phyloP scores from a whole-genome alignment of 2,329 filamentous ascomycete species.

The Colletotrichum brevisporum region DNA sequence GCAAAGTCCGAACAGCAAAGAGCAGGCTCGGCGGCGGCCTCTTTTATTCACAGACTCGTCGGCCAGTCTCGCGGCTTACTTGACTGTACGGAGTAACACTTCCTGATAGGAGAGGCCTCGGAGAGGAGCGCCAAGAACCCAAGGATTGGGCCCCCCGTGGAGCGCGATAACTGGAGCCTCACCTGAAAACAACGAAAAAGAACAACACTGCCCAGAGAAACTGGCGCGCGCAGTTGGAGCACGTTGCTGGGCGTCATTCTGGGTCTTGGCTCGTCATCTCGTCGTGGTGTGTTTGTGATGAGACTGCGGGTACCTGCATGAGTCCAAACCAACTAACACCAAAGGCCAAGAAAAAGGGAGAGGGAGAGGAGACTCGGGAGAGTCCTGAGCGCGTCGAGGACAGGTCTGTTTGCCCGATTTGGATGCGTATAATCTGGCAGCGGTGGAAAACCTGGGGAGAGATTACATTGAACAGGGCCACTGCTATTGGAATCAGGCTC shows the following conservation, averaged over 20 bases:
- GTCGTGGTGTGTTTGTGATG: conserved; percentile 15
- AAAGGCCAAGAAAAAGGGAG: not conserved
- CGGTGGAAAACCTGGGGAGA: too few species aligned
- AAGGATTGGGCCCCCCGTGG: not conserved
- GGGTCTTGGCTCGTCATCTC: not conserved
- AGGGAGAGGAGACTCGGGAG: too few species aligned
- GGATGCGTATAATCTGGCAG: too few species aligned
- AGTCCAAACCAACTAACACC: conserved; percentile 1
- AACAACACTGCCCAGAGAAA: not conserved
- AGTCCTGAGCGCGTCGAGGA: not conserved
- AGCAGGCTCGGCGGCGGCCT: not conserved
- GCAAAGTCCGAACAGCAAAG: accelerated
- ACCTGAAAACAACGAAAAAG: conserved; percentile 6
- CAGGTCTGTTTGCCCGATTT: not conserved
- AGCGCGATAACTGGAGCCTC: conserved; percentile 15
- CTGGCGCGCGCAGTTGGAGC: not conserved
- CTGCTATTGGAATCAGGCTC: too few species aligned
- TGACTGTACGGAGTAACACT: too few species aligned
- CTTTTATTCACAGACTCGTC: not conserved
- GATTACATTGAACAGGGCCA: too few species aligned
- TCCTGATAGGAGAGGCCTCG: not conserved
- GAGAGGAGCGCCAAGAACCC: not conserved
- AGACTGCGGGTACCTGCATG: conserved; percentile 28
- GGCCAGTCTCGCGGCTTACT: not conserved
- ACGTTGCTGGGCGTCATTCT: not conserved